Percentiles rank a stretch among this genome's conserved stretches.
phyloP scores from a whole-genome alignment of 2,329 filamentous ascomycete genomes.

The Aspergillus sp. region DNA sequence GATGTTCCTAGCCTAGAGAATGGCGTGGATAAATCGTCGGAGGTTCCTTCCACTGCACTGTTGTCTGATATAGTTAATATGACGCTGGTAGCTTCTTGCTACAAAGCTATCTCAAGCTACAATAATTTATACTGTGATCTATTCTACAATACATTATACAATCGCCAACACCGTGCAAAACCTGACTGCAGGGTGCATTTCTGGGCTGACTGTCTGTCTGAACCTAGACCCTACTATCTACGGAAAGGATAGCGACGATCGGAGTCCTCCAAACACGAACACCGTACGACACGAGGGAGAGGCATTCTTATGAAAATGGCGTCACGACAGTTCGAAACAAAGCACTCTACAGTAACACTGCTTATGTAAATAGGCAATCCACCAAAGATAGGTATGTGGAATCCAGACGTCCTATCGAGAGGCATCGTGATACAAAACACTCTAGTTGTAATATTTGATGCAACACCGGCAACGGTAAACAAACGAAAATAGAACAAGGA shows the following conservation, averaged over 20 bases:
- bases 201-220: not conserved
- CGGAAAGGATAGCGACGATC: not conserved
- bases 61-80: not conserved
- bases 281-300: too few relatives aligned
- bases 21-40: not conserved
- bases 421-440: not conserved
- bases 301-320: too few relatives aligned
- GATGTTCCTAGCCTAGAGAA: not conserved
- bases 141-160: not conserved
- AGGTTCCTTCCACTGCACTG: not conserved
- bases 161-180: not conserved
- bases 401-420: not conserved
- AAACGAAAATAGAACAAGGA: not conserved
- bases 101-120: not conserved
- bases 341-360: too few relatives aligned
- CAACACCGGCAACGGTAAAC: not conserved
- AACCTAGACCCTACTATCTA: not conserved
- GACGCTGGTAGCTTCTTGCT: not conserved
- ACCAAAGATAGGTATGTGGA: too few relatives aligned
- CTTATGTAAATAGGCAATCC: too few relatives aligned
- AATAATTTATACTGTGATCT: not conserved
- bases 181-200: not conserved
- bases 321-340: too few relatives aligned
- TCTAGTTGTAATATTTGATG: not conserved
- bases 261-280: too few relatives aligned